These are phyloP conservation scores for Buxus sempervirens DNA, from an alignment of 164 flowering plant genomes.

Conservation along the genomic window DNA sequence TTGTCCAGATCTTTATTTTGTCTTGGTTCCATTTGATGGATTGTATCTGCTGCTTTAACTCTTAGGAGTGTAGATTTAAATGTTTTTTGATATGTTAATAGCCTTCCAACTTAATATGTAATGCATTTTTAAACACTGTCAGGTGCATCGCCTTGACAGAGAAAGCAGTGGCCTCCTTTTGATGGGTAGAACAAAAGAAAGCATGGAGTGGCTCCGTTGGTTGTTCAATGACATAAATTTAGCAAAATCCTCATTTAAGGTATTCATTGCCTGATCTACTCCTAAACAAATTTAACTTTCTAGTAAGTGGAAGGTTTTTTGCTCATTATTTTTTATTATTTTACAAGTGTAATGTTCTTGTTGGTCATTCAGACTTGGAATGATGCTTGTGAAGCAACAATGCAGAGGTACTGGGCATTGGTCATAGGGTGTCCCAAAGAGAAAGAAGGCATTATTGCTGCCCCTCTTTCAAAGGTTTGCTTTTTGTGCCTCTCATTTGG, in stretches of 20 bases:
- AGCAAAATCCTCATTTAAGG: slow-evolving; percentile 52
- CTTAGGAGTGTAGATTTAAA: not conserved
- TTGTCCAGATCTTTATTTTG: no score
- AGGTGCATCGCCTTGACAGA: slow-evolving; percentile 95
- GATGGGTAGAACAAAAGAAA: slow-evolving; percentile 86
- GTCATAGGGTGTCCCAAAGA: slow-evolving; percentile 86
- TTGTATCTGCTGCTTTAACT: not conserved
- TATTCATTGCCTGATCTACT: slow-evolving; percentile 15
- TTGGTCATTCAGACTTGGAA: slow-evolving; percentile 63
- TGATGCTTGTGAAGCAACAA: slow-evolving; percentile 64
- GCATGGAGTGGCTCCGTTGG: slow-evolving; percentile 54
- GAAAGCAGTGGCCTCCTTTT: slow-evolving; percentile 83
- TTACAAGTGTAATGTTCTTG: not conserved
- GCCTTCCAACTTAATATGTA: slow-evolving; percentile 1
- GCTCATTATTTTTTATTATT: not conserved
- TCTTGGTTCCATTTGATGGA: not conserved
- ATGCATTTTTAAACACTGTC: slow-evolving; percentile 1
- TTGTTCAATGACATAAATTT: slow-evolving; percentile 54
- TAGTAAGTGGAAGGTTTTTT: not conserved
- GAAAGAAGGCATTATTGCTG: slow-evolving; percentile 62
- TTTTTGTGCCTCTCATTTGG: not conserved
- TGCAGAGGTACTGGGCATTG: slow-evolving; percentile 85
- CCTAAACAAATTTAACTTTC: not conserved
- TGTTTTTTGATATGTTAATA: not conserved
- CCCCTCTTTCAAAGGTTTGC: slow-evolving; percentile 83